These are phyloP conservation scores for Nothophaeocryptopus gaeumannii DNA, from an alignment of 2,329 filamentous ascomycete species.

Conservation along the genomic window DNA sequence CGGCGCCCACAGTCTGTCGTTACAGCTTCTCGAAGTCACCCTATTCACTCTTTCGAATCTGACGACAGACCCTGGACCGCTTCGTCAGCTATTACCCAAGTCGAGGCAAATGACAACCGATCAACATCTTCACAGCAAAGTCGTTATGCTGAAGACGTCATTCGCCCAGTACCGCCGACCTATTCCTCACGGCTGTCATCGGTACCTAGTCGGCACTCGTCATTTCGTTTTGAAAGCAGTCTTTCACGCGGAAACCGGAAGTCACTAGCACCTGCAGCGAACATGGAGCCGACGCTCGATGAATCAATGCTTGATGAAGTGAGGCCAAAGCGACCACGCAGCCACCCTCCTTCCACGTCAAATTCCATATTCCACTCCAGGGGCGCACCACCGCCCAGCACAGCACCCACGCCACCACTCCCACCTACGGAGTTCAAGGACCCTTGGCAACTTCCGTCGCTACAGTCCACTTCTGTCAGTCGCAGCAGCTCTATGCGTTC, in stretches of 20 bases:
- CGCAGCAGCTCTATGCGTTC: constrained; percentile 21
- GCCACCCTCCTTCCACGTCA: constrained; percentile 15
- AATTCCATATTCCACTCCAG: constrained; percentile 8
- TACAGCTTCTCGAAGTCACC: no score
- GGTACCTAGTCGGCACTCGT: constrained; percentile 22
- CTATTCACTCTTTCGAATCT: neutral
- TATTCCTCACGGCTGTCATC: neutral
- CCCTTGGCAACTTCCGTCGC: constrained; percentile 21
- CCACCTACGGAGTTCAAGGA: constrained; percentile 17
- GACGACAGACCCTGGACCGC: constrained; percentile 9
- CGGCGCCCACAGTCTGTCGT: constrained; percentile 7
- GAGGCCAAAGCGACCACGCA: constrained; percentile 12
- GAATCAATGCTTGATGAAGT: constrained; percentile 1
- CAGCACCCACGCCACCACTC: constrained; percentile 9
- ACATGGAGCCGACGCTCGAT: constrained; percentile 10
- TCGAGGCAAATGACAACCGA: neutral
- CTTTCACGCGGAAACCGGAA: constrained; percentile 4
- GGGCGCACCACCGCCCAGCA: neutral
- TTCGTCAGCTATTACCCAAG: constrained; percentile 14
- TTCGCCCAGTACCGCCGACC: neutral
- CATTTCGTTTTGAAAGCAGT: constrained; percentile 21
- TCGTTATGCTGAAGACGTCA: neutral
- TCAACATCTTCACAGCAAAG: no score
- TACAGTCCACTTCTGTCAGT: constrained; percentile 17
- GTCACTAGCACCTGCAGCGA: constrained; percentile 15